Evolutionary conservation across 176 grass and related monocot species (phyloP).

Genomic region (Saccharum officinarum): DNA sequence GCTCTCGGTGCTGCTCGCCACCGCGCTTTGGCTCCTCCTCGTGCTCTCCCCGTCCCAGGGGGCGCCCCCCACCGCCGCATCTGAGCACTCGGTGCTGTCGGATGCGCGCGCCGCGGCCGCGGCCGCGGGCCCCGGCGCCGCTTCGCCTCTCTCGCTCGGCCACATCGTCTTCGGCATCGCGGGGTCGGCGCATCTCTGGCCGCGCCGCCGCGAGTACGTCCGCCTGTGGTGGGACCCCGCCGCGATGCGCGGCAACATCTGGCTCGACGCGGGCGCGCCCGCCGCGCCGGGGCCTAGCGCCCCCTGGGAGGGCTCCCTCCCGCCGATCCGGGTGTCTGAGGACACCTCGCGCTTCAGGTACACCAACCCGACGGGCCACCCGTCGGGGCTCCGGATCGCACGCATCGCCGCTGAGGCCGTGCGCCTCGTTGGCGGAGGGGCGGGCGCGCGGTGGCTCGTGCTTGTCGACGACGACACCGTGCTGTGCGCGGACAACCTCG

Average conservation of each 20-base stretch:
- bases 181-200: constrained; percentile 90
- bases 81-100: background rate
- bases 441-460: constrained; percentile 70
- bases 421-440: constrained; percentile 50
- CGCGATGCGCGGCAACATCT: constrained; percentile 73
- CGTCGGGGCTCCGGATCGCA: constrained; percentile 91
- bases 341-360: constrained; percentile 93
- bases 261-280: constrained; percentile 57
- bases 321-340: constrained; percentile 85
- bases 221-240: constrained; percentile 83
- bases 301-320: constrained; percentile 39
- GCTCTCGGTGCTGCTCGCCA: constrained; percentile 43
- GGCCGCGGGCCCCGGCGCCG: background rate
- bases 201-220: constrained; percentile 71
- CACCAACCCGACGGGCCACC: constrained; percentile 95
- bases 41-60: constrained; percentile 20
- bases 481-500: constrained; percentile 74
- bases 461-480: constrained; percentile 96
- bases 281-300: constrained; percentile 40
- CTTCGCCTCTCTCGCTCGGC: constrained; percentile 45
- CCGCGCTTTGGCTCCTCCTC: constrained; percentile 45
- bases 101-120: constrained; percentile 20
- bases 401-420: constrained; percentile 87
- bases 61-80: background rate
- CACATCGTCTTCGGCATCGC: constrained; percentile 92